Percentiles rank a stretch among this genome's conserved stretches.
phyloP scores from a whole-genome alignment of 352 stramenopile genomes.

The Pythium folliculosum region DNA sequence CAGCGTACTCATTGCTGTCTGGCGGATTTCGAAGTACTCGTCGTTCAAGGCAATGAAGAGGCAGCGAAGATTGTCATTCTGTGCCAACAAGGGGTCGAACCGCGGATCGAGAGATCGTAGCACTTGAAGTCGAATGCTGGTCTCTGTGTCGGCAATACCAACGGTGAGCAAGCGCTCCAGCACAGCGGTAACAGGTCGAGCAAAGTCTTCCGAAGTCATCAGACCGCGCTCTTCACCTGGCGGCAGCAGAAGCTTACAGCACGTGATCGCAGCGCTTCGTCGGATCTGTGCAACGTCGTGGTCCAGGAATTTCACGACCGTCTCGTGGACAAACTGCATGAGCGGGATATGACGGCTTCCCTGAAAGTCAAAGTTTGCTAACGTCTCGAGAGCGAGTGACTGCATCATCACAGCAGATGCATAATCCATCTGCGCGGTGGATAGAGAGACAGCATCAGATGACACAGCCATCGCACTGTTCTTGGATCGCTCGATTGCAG shows the following conservation, averaged over 20 bases:
- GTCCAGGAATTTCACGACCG: constrained; percentile 86
- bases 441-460: constrained; percentile 31
- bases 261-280: constrained; percentile 87
- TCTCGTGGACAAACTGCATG: constrained; percentile 89
- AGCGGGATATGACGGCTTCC: constrained; percentile 84
- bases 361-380: constrained; percentile 87
- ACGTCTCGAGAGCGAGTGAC: constrained; percentile 79
- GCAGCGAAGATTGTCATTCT: constrained; percentile 84
- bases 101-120: constrained; percentile 77
- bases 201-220: constrained; percentile 75
- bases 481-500: constrained; percentile 49
- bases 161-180: constrained; percentile 81
- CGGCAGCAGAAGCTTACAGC: constrained; percentile 82
- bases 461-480: constrained; percentile 40
- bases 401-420: constrained; percentile 78
- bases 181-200: constrained; percentile 68
- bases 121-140: constrained; percentile 81
- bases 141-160: constrained; percentile 85
- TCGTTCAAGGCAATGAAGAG: constrained; percentile 89
- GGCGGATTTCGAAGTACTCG: constrained; percentile 86
- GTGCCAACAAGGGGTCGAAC: constrained; percentile 77
- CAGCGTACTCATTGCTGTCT: constrained; percentile 88
- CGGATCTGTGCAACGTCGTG: constrained; percentile 84
- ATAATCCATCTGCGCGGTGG: constrained; percentile 36
- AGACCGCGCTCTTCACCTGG: constrained; percentile 59